phyloP scores from a whole-genome alignment of 2,329 filamentous ascomycete species.

The Penicillium sp. region DNA sequence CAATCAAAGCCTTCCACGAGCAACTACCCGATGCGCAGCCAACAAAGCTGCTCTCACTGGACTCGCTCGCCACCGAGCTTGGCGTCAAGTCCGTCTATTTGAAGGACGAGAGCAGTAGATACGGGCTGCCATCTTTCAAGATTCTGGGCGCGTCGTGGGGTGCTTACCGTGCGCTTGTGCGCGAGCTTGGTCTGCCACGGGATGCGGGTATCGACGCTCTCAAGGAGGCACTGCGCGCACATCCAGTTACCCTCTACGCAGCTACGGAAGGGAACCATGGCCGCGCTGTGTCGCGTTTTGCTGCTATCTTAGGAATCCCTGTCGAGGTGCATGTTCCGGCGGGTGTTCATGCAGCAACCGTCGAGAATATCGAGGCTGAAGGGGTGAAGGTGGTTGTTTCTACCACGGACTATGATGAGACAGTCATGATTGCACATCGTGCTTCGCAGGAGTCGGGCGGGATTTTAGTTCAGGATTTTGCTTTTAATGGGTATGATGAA shows the following conservation, averaged over 20 bases:
- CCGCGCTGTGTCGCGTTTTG: slow-evolving; percentile 67
- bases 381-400: slow-evolving; percentile 58
- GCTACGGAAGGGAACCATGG: slow-evolving; percentile 77
- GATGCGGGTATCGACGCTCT: slow-evolving; percentile 40
- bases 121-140: slow-evolving; percentile 73
- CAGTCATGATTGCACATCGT: slow-evolving; percentile 47
- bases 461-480: slow-evolving; percentile 65
- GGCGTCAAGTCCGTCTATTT: slow-evolving; percentile 57
- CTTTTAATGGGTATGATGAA: slow-evolving; percentile 62
- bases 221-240: slow-evolving; percentile 8
- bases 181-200: slow-evolving; percentile 42
- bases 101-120: slow-evolving; percentile 67
- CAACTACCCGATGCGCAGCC: slow-evolving; percentile 54
- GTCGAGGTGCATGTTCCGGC: slow-evolving; percentile 61
- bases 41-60: slow-evolving; percentile 55
- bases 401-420: slow-evolving; percentile 61
- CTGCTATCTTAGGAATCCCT: slow-evolving; percentile 52
- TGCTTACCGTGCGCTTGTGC: slow-evolving; percentile 54
- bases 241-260: slow-evolving; percentile 50
- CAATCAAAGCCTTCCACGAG: slow-evolving; percentile 45
- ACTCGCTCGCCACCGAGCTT: slow-evolving; percentile 54
- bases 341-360: slow-evolving; percentile 53
- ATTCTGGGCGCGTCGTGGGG: slow-evolving; percentile 77
- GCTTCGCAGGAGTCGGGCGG: slow-evolving; percentile 28
- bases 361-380: slow-evolving; percentile 56